Evolutionary conservation across 2,329 filamentous ascomycete genomes (phyloP), one percentile per base, ranked within the genome.

Genomic region (Claviceps maximensis): DNA sequence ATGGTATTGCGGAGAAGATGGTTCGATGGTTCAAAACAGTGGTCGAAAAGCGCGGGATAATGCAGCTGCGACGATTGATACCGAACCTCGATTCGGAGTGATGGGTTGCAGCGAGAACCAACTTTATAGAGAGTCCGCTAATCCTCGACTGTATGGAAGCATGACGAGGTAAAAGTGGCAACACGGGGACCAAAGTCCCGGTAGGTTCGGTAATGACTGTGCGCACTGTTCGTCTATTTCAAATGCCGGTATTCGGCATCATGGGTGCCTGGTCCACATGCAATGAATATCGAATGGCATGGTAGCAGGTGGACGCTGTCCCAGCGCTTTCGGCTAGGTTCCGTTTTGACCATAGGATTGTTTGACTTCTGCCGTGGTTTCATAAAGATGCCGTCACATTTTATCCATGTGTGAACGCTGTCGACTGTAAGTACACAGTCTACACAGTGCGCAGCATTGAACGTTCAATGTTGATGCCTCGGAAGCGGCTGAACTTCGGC

Each of bases 401-500:
- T 29, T 29, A 49, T 41, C 33, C 48, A 15, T 17, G n/a, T 4
- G 36, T 9, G 15, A 15, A 17, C 3, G 17, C 15, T 27, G 17
- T 5, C 21, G 4, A 49, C 25, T n/a, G n/a, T n/a, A n/a, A n/a
- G n/a, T n/a, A n/a, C n/a, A n/a, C n/a, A n/a, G n/a, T n/a, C 12
- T 17, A 41, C 48, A 49, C 48, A 49, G 48, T 49, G 48, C 48
- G 48, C 48, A 25, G 19, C 10, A 19, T 1, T 15, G 27, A 13
- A 17, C 21, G 48, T n/a, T n/a, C n/a, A n/a, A n/a, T n/a, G n/a
- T n/a, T n/a, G n/a, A n/a, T n/a, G n/a, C n/a, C n/a, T n/a, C 25
- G 4, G 3, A 13, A 15, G 4, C 61, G 63, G 62, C 50, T 65
- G 52, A 65, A 59, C 58, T 13, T 56, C 62, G 63, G 63, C 54